Evolutionary conservation across 768 basidiomycete genomes (phyloP).

Genomic region (Rhizopogon salebrosus): DNA sequence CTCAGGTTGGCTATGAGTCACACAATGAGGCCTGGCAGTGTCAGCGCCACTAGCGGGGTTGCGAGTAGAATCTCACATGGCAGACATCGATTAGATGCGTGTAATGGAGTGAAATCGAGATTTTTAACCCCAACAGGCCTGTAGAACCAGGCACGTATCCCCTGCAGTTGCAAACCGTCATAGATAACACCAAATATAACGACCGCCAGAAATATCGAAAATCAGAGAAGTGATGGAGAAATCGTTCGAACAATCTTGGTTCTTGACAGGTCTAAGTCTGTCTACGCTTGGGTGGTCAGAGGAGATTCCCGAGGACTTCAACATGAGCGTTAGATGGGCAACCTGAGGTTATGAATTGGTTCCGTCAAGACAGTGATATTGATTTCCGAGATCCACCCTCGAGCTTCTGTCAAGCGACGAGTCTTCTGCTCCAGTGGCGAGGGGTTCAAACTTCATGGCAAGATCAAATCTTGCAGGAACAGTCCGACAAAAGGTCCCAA

Average conservation of each 20-base stretch:
- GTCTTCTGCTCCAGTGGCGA: background rate
- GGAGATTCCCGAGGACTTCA: background rate
- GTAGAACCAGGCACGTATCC: background rate
- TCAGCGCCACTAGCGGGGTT: background rate
- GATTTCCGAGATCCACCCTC: background rate
- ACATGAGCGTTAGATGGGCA: background rate
- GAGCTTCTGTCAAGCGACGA: background rate
- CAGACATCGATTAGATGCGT: background rate
- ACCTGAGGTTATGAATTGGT: background rate
- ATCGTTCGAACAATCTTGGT: background rate
- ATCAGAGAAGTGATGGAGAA: background rate
- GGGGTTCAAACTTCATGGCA: background rate
- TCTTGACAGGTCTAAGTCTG: background rate
- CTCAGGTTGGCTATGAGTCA: background rate
- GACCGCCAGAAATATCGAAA: background rate
- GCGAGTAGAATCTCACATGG: background rate
- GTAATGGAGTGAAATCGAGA: background rate
- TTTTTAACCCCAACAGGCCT: background rate
- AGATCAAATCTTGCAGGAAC: background rate
- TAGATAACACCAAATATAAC: background rate
- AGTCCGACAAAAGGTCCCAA: background rate
- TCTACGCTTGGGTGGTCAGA: background rate
- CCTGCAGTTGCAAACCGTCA: background rate
- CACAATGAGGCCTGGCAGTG: background rate
- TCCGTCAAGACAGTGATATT: background rate